Conservation (phyloP, 306 rosid genomes). For the Elaeagnus macrophylla region DNA sequence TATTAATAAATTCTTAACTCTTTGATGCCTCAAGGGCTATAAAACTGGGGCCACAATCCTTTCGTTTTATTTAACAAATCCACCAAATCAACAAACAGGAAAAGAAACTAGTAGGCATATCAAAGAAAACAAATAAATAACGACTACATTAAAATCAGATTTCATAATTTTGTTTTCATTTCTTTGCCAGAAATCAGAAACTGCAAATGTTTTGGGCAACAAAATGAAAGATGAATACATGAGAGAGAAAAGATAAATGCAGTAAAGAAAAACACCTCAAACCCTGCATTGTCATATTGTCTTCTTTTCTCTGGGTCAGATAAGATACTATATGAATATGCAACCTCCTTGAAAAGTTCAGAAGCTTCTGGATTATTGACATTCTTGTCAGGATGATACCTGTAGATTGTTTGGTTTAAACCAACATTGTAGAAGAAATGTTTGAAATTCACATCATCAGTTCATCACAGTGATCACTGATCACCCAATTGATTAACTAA, state of each 20-base stretch:
- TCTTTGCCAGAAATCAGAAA: background rate
- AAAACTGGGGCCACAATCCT: too few species aligned
- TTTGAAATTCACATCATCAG: constrained; percentile 2
- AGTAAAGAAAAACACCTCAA: constrained; percentile 53
- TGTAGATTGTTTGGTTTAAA: constrained; percentile 19
- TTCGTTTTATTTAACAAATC: too few species aligned
- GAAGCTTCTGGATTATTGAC: constrained; percentile 89
- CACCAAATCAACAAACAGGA: too few species aligned
- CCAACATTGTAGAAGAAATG: constrained; percentile 6
- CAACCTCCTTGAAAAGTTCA: constrained; percentile 90
- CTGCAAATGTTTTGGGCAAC: background rate
- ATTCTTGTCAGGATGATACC: constrained; percentile 98
- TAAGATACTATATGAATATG: constrained; percentile 83
- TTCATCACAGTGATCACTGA: background rate
- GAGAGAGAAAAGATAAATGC: background rate
- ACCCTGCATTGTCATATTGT: constrained; percentile 90
- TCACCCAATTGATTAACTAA: background rate
- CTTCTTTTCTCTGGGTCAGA: constrained; percentile 97
- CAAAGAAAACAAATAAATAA: too few species aligned
- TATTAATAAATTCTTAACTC: too few species aligned
- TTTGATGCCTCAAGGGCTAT: too few species aligned
- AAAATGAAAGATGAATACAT: constrained; percentile 3
- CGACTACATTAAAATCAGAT: too few species aligned
- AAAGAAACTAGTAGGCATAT: too few species aligned
- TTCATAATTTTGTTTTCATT: too few species aligned